Conservation (phyloP, 164 flowering plant species). For the Chloranthus sessilifolius region DNA sequence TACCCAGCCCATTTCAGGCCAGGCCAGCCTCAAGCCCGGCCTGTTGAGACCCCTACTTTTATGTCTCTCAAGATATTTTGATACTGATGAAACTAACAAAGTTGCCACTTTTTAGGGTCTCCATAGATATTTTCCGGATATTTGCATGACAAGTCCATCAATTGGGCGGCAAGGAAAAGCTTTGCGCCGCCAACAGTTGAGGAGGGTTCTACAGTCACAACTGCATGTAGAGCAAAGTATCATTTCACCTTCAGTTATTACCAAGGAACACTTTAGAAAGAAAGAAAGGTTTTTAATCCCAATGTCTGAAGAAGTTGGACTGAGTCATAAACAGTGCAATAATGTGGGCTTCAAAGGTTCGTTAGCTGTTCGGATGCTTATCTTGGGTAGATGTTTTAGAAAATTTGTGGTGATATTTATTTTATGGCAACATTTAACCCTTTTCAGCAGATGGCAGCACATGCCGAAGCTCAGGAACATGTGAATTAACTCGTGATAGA, state of each 20-base stretch:
- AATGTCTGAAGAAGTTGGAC: constrained; percentile 8
- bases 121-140: constrained; percentile 49
- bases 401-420: no score
- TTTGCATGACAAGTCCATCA: constrained; percentile 39
- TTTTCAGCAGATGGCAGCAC: constrained; percentile 26
- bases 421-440: no score
- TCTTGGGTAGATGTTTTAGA: no score
- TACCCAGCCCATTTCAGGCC: no score
- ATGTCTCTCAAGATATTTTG: no score
- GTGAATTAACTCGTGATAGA: constrained; percentile 7
- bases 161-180: constrained; percentile 94
- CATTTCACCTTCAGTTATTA: constrained; percentile 1
- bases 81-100: no score
- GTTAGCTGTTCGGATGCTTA: not conserved
- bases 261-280: constrained; percentile 5
- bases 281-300: constrained; percentile 4
- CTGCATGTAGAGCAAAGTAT: constrained; percentile 15
- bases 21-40: no score
- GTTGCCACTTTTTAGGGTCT: constrained; percentile 60
- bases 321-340: not conserved
- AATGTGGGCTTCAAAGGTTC: constrained; percentile 9
- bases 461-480: no score
- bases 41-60: no score
- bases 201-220: constrained; percentile 28
- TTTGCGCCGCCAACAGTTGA: constrained; percentile 63